Base-by-base conservation (phyloP, 169 alveolate genomes). In the Babesia divergens region DNA sequence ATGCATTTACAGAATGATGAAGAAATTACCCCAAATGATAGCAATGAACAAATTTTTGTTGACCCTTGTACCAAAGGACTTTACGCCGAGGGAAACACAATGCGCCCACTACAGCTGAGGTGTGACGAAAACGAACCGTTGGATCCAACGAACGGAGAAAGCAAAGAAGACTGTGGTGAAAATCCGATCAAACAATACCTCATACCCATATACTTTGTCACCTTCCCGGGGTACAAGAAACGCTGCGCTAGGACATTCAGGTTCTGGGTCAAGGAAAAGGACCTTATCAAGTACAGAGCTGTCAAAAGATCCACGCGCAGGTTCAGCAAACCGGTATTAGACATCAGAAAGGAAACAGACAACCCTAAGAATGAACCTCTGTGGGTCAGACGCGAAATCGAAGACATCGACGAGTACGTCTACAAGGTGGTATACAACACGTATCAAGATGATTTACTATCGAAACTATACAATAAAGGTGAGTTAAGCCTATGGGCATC, bases 241-340 rank as follows among this genome's bases (percentile, higher is more conserved):
- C n/a, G 47, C 4, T 79, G 87, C 52, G 65, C 87, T 6, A 79
- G 62, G 29, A 16, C 60, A n/a, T 79, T 68, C 47, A 49, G 87
- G 43, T 79, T 79, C 70, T 79, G 87, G 87, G 87, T 79, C 13
- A 67, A 79, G 64, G 87, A 79, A 59, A 68, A 68, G 68, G 87
- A 79, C 50, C 67, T 79, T n/a, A 79, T 79, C 42, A 66, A 66
- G 52, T 69, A 35, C 52, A 47, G 69, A 14, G 14, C 74, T 8
- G 72, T 79, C 32, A 65, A n/a, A 18, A 47, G 14, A 3, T 1
- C 37, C 7, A 3, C 54, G 18, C 24, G 40, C 22, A 55, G 32
- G 40, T 0, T 22, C 22, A 28, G 6, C 14, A 40, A 34, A 32
- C 34, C 77, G 8, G 74, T 32, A 16, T 18, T 54, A 8, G 51